A percentile compares a stretch with the other conserved stretches of the same genome.
Conservation (phyloP, 352 stramenopile genomes). For the Blastocystis hominis region DNA sequence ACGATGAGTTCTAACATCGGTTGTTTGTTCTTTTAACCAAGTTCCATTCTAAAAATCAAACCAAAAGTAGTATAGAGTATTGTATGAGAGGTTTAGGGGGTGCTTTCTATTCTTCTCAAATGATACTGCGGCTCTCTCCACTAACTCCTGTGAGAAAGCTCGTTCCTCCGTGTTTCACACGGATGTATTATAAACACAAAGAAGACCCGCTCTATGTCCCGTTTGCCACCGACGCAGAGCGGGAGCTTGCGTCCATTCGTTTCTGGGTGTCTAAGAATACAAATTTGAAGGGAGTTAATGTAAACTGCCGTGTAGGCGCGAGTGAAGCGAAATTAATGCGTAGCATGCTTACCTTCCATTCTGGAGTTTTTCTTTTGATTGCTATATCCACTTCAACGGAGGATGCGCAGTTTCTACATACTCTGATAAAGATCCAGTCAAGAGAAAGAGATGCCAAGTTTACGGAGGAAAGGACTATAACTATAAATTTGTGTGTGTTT, state of each 20-base stretch:
- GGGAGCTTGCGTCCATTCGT: slow-evolving; percentile 31
- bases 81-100: background rate
- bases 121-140: background rate
- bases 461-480: slow-evolving; percentile 36
- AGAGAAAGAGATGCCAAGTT: slow-evolving; percentile 24
- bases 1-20: slow-evolving; percentile 21
- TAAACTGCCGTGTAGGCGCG: background rate
- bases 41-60: background rate
- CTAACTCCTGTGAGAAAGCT: background rate
- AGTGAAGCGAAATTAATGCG: background rate
- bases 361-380: slow-evolving; percentile 56
- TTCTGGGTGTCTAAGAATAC: slow-evolving; percentile 55
- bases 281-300: slow-evolving; percentile 36
- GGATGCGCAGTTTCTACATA: background rate
- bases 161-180: background rate
- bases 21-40: slow-evolving; percentile 6
- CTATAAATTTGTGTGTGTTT: background rate
- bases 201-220: slow-evolving; percentile 47
- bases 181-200: slow-evolving; percentile 50
- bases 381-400: slow-evolving; percentile 5
- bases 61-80: background rate
- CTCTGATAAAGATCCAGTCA: background rate
- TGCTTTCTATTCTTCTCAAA: background rate
- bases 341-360: slow-evolving; percentile 51
- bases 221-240: slow-evolving; percentile 41